phyloP scores from a whole-genome alignment of 257 asterid species.

The Scutellaria barbata region DNA sequence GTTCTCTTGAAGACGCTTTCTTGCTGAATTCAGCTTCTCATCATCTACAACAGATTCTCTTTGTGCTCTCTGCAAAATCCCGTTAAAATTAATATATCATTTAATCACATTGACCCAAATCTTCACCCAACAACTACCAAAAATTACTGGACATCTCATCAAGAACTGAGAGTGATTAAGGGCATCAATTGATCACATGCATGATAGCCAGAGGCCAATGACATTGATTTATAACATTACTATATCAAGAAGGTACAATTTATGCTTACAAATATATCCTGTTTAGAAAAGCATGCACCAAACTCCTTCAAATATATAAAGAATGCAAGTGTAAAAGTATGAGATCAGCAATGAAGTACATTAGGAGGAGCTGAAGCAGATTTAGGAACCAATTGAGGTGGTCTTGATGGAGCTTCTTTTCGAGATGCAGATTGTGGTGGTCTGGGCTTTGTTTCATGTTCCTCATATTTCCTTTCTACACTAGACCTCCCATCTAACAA shows the following conservation, averaged over 20 bases:
- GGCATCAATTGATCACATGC: neutral
- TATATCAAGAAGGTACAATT: slow-evolving; percentile 10
- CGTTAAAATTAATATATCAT: slow-evolving; percentile 21
- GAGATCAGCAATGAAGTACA: slow-evolving; percentile 50
- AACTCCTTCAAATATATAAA: slow-evolving; percentile 1
- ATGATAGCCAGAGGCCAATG: slow-evolving; percentile 1
- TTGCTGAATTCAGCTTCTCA: slow-evolving; percentile 80
- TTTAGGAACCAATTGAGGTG: slow-evolving; percentile 65
- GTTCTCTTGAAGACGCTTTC: slow-evolving; percentile 95
- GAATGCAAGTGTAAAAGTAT: slow-evolving; percentile 24
- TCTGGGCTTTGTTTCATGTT: slow-evolving; percentile 65
- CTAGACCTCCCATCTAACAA: slow-evolving; percentile 72
- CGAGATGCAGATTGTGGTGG: slow-evolving; percentile 55
- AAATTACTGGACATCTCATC: neutral
- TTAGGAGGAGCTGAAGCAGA: slow-evolving; percentile 72
- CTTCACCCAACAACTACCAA: neutral
- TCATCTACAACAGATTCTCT: slow-evolving; percentile 63
- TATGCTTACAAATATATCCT: neutral
- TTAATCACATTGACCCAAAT: slow-evolving; percentile 21
- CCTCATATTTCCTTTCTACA: slow-evolving; percentile 66
- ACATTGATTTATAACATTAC: neutral
- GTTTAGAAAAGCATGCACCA: slow-evolving; percentile 7
- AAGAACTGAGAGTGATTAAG: neutral
- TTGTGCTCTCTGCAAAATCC: slow-evolving; percentile 69
- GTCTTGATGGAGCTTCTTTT: slow-evolving; percentile 68